Evolutionary conservation across 768 basidiomycete genomes (phyloP).

Genomic region (Porphyrellus cyaneotinctus): DNA sequence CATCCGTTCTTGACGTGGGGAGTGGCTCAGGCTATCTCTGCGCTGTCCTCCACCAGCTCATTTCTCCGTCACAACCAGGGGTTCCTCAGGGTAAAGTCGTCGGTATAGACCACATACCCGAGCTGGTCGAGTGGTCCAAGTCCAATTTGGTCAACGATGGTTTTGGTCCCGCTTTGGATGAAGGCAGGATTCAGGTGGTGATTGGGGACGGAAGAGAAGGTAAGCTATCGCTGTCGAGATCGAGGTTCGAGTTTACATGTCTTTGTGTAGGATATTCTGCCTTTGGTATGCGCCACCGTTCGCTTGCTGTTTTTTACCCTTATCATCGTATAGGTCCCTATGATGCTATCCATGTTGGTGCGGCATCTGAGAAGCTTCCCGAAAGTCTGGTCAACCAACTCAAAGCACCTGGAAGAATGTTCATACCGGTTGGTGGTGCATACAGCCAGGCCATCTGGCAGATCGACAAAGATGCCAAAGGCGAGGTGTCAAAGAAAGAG

Average conservation of each 20-base stretch:
- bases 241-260: neutral
- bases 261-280: constrained; percentile 33
- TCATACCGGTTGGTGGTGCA: constrained; percentile 85
- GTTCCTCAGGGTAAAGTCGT: constrained; percentile 55
- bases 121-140: constrained; percentile 67
- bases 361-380: constrained; percentile 78
- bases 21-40: constrained; percentile 83
- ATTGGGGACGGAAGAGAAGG: constrained; percentile 82
- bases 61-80: constrained; percentile 30
- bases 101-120: constrained; percentile 88
- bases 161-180: constrained; percentile 48
- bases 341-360: constrained; percentile 91
- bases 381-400: constrained; percentile 72
- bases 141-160: constrained; percentile 68
- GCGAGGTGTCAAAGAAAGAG: constrained; percentile 56
- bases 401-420: constrained; percentile 75
- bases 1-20: constrained; percentile 84
- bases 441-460: constrained; percentile 59
- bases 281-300: constrained; percentile 22
- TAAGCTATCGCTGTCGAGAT: constrained; percentile 13
- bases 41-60: constrained; percentile 78
- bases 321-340: constrained; percentile 51
- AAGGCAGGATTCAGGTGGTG: constrained; percentile 57
- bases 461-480: constrained; percentile 73
- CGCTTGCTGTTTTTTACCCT: neutral